phyloP scores from a whole-genome alignment of 768 basidiomycete genomes.

The Exidia glandulosa region DNA sequence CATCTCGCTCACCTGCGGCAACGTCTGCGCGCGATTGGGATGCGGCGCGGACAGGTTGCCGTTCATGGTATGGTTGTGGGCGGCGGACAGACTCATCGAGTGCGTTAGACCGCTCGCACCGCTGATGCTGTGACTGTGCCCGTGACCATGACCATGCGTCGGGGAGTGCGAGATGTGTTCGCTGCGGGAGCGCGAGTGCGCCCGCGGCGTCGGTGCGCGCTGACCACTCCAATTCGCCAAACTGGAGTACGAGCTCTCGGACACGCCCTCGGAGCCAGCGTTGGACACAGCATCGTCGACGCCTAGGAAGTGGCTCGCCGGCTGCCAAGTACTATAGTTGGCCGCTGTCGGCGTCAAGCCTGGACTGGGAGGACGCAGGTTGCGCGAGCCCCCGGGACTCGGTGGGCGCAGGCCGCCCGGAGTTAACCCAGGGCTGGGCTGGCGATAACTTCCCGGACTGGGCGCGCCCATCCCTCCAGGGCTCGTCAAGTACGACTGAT shows the following conservation, averaged over 20 bases:
- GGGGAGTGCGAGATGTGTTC: not conserved
- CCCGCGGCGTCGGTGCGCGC: not conserved
- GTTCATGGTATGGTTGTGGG: not conserved
- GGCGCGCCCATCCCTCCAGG: not conserved
- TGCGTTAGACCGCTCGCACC: not conserved
- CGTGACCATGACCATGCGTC: not conserved
- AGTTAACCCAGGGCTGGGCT: no score
- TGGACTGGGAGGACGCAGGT: no score
- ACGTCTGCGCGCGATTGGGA: not conserved
- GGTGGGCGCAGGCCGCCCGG: not conserved
- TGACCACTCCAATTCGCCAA: not conserved
- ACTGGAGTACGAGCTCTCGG: not conserved
- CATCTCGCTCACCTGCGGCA: not conserved
- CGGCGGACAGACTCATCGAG: not conserved
- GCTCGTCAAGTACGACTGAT: not conserved
- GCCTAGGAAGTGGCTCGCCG: no score
- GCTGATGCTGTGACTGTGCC: not conserved
- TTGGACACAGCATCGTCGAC: no score
- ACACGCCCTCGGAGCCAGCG: not conserved
- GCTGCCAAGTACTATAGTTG: not conserved
- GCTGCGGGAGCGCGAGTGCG: not conserved
- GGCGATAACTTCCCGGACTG: not conserved
- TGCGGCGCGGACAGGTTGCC: not conserved
- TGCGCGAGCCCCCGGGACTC: not conserved
- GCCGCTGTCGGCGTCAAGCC: not conserved